Evolutionary conservation across 306 rosid species (phyloP), one percentile per base, ranked within the genome.

Genomic region (Erythrophleum fordii): DNA sequence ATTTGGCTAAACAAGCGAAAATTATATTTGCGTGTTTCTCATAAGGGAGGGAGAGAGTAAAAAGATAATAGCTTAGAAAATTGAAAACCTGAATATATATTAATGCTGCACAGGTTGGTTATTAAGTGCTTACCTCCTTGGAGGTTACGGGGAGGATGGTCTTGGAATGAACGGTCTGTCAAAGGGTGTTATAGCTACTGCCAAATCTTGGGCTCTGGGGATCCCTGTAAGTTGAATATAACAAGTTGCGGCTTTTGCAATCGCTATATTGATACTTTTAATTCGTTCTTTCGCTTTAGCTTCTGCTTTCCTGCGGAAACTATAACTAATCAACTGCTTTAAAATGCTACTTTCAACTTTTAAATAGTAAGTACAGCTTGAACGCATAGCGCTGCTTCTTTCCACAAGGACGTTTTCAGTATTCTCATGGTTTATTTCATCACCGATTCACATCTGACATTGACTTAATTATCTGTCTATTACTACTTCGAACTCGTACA

Each of bases 41-140:
- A 12, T 18, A 3, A 42, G 55, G 35, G 22, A 69, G 20, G 20
- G 73, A 23, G 8, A 23, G n/a, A 42, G 1, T 16, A 6, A 23
- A 41, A 42, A 31, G 76, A 48, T 49, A 34, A 29, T 28, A 31
- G 45, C 17, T 41, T 53, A 25, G 72, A 26, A 29, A 58, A 51
- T 61, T 64, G 45, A 80, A 55, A 34, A 51, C 37, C 75, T 58
- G 77, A 80, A 52, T 71, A 75, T 46, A 75, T 73, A 45, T 66
- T 53, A 29, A 52, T 77, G 75, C 74, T 34, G 29, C 34, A 39
- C 85, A 95, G 99, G 99, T 61, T 95, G 99, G 99, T 92, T 93
- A 83, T 80, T 95, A 58, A 87, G 98, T 78, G 97, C 97, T 85
- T 95, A 93, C 87, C 93, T 93, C 77, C 98, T 95, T 35, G 99